Evolutionary conservation across 345 rosid species (phyloP), one percentile per base, ranked within the genome.

Genomic region (Raphanus raphanistrum): DNA sequence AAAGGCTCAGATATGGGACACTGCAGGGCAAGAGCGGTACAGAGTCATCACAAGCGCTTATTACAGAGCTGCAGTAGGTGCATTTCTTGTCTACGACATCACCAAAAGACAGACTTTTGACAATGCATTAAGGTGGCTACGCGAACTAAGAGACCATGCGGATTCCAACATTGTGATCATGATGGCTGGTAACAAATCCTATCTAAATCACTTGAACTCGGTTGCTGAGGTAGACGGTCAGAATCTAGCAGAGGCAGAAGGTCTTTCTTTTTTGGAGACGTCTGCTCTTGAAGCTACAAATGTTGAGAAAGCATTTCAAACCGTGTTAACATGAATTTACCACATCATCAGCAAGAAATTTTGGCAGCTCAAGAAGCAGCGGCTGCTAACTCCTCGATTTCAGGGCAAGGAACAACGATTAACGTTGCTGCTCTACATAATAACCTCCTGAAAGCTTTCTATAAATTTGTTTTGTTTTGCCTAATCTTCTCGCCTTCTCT

Each of bases 1-100:
- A 3, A 89, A 90, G 85, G 93, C 90, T 2, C 91, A 90, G 86
- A 90, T 90, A 15, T 89, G 91, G 93, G 93, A 90, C 75, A 89
- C 91, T 2, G 93, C 91, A 16, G 96, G 96, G 21, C 96, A 90
- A 76, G 93, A 90, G 82, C 84, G 96, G 38, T 90, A 89, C 72
- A 80, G 90, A 67, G 93, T 91, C 4, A 78, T 90, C 69, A 90
- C 93, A 38, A 89, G 87, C 65, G 91, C 91, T 66, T 90, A 88
- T 64, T 87, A 90, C 70, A 80, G 93, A 76, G 96, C 93, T 10
- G 93, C 93, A 25, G 92, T 87, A 2, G 94, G 94, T 21, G 95
- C 92, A 0, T 85, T 90, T 33, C 88, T 90, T 36, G 94, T 90
- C 68, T 90, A 90, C 21, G 94, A 90, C 83, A 85, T 90, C 38